Evolutionary conservation across 495 filamentous ascomycete genomes (phyloP), one percentile per base, ranked within the genome.

Genomic region (Trichoderma gamsii): DNA sequence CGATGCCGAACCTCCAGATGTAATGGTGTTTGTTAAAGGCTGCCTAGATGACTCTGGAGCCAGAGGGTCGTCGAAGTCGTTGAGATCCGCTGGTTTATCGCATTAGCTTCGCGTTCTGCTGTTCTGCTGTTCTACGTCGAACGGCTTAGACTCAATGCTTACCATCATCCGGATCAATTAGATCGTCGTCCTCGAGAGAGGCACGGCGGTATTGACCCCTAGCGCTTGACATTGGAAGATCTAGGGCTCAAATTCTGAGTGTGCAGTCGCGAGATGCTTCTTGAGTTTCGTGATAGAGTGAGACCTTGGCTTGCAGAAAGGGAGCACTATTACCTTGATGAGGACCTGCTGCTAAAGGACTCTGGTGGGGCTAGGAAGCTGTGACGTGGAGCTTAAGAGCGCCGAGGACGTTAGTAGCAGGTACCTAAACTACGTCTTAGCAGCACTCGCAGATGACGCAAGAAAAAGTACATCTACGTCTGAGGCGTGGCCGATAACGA

Each of bases 81-180:
- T 91, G 76, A 94, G 82, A 72, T 88, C 84, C 41, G 90, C 90
- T 92, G 71, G n/a, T 65, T 11, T 11, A 43, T 35, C n/a, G 7
- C 66, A 15, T 65, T 11, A 65, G 63, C 35, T 23, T 44, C 41
- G 21, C 7, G 63, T 7, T 65, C 16, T n/a, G 29, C 32, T 21
- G n/a, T n/a, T n/a, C n/a, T n/a, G n/a, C n/a, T n/a, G n/a, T 44
- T 21, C 7, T 49, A 21, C 51, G 35, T 61, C 1, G n/a, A 63
- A 66, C 25, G 25, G 2, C 18, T 35, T 27, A 8, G 41, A 9
- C 15, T 11, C 21, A 27, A 29, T 49, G 46, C 70, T 69, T 75
- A 97, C 95, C 91, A 81, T 97, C 92, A 80, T 98, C 94, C 4
- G 94, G 92, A 77, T 99, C 95, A 79, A 98, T 97, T 72, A 97